A percentile compares a stretch with the other conserved stretches of the same genome.
These are phyloP conservation scores for Thraustochytrium sp. DNA, from an alignment of 352 stramenopile genomes.

Conservation along the genomic window DNA sequence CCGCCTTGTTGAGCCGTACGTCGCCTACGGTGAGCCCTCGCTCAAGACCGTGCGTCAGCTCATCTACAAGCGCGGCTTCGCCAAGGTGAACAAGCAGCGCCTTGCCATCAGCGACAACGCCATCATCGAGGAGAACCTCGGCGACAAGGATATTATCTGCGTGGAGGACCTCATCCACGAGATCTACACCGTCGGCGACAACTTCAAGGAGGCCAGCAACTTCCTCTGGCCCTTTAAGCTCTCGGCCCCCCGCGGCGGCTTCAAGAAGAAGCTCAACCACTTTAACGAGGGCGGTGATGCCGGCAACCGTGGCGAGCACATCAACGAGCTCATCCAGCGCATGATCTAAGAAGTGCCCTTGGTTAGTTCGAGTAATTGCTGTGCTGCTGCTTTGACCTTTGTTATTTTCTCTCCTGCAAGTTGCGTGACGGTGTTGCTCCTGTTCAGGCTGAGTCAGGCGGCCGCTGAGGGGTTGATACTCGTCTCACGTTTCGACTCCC, in stretches of 20 bases:
- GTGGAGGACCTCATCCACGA: constrained; percentile 99
- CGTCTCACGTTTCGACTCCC: no score
- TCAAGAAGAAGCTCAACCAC: constrained; percentile 88
- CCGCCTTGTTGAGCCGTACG: constrained; percentile 51
- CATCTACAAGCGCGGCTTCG: constrained; percentile 99
- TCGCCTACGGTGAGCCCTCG: constrained; percentile 91
- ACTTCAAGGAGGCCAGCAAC: constrained; percentile 99
- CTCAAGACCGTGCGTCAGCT: constrained; percentile 95
- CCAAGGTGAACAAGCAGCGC: constrained; percentile 95
- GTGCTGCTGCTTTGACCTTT: background rate
- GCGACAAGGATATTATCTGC: constrained; percentile 92
- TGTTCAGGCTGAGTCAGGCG: no score
- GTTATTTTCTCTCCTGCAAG: background rate
- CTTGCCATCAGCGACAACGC: constrained; percentile 94
- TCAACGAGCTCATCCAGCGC: constrained; percentile 89
- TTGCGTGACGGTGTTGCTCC: no score
- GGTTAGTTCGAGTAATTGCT: background rate
- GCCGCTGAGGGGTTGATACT: no score
- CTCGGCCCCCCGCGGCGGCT: constrained; percentile 87
- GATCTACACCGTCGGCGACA: constrained; percentile 93
- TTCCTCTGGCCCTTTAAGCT: constrained; percentile 99
- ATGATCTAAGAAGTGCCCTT: constrained; percentile 69
- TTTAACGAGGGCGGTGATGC: constrained; percentile 85
- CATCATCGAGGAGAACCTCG: constrained; percentile 91
- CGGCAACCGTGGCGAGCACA: constrained; percentile 80